Base-by-base conservation (phyloP, 2,329 filamentous ascomycete species). In the Proliferodiscus dingleyae region DNA sequence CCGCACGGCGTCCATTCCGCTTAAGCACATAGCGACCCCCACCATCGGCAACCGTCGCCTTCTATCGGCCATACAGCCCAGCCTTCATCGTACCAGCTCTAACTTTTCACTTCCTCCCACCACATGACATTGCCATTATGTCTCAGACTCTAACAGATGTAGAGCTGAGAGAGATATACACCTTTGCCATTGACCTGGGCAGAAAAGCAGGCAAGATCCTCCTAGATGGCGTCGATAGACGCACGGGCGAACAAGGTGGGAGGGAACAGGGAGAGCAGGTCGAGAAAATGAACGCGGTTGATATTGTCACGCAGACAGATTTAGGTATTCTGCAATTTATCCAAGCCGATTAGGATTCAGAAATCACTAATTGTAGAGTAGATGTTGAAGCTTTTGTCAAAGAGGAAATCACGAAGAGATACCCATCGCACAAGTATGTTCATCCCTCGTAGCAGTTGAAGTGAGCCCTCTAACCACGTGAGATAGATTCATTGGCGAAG, bases 291-390 rank as follows among this genome's bases (percentile, higher is more conserved):
- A 88, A 78, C 60, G 75, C 84, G 1, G 85, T 89, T 9, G 86
- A 89, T 62, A 78, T 89, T 51, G 85, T 89, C 16, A 89, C 85
- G 8, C 78, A 88, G 66, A 85, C 83, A 1, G 85, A 89, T 61
- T 76, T 85, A 66, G 81, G 83, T 85, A 65, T 53, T 66, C 58
- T 41, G n/a, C n/a, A n/a, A n/a, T 43, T 23, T 8, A 6, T 15
- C 18, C 32, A 40, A 15, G 21, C 43, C 38, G 15, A 45, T 33
- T 28, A 5, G 15, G 30, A 13, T 21, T 16, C 39, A 87, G 83
- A 87, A 28, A 13, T 28, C 9, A 24, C 43, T 45, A 15, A 45
- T 40, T 36, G 5, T 11, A 37, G 9, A 13, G 24, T 41, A 87
- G 83, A 87, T 57, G 81, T 87, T 30, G 85, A 89, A 64, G 70